Evolutionary conservation across 75 land plant genomes (phyloP), one percentile per base, ranked within the genome.

Genomic region (Cunninghamia lanceolata): DNA sequence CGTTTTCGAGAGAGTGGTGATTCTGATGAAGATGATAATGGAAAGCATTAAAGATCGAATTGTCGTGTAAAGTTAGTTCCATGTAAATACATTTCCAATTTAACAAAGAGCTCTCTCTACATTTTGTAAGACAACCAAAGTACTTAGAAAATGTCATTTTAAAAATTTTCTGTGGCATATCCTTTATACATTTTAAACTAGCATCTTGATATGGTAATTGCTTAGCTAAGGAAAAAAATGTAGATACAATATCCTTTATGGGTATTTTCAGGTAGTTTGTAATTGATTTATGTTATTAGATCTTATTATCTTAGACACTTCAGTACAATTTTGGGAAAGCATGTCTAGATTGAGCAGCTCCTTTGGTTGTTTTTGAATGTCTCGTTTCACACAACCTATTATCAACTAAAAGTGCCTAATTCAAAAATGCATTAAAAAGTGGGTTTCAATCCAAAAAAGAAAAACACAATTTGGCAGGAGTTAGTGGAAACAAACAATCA

Each of bases 401-500:
- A 43, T 43, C 46, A 43, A 7, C 46, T 43, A 11, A 50, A 50
- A 50, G 2, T 50, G 16, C 53, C 53, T 50, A n/a, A n/a, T n/a
- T n/a, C n/a, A n/a, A n/a, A n/a, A n/a, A n/a, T n/a, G n/a, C n/a
- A n/a, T n/a, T n/a, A 13, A 14, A 14, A 50, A 50, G 53, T 50
- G 53, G 53, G 53, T 50, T 50, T 50, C 16, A 50, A 50, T 50
- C 53, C 16, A 50, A 50, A 50, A n/a, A 50, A 13, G 53, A 13
- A 50, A 50, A 50, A 50, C 53, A 50, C 15, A 50, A 13, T 50
- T 50, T 13, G 42, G 42, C 84, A 98, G 99, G 97, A 96, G 16
- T 96, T 96, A 86, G 98, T 99, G 14, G 99, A 96, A 86, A 95
- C 96, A 40, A 96, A 98, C 87, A 96, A 96, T 93, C 98, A 96